These are phyloP conservation scores for Dactylellina leptospora DNA, from an alignment of 2,329 filamentous ascomycete genomes.

Conservation along the genomic window DNA sequence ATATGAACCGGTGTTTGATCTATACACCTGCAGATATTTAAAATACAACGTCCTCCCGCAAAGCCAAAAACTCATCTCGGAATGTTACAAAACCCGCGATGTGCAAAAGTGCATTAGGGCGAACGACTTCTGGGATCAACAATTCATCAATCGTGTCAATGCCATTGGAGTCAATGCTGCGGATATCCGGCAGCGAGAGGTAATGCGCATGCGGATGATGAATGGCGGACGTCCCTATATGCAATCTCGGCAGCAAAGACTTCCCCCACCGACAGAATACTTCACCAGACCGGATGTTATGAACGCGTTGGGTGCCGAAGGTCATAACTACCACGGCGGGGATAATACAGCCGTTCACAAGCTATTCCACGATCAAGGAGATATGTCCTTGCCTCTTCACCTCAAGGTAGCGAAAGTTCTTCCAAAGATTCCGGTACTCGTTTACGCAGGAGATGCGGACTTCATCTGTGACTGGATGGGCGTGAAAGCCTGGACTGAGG, in stretches of 20 bases:
- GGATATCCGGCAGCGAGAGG: background rate
- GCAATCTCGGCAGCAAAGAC: background rate
- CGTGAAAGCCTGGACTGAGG: conserved; percentile 4
- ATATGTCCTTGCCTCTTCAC: background rate
- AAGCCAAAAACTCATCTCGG: background rate
- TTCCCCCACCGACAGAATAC: too few species aligned
- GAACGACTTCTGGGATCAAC: background rate
- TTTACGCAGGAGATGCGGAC: conserved; percentile 15
- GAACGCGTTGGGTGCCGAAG: background rate
- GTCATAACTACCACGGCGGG: background rate
- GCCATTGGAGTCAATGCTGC: background rate
- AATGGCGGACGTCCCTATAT: too few species aligned
- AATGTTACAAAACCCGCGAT: background rate
- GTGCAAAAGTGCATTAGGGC: background rate
- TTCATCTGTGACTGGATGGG: conserved; percentile 7
- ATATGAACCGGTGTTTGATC: background rate
- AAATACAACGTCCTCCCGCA: background rate
- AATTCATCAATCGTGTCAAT: background rate
- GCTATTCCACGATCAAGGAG: background rate
- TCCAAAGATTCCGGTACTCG: background rate
- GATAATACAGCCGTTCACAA: background rate
- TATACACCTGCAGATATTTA: background rate
- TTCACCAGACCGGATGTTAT: background rate
- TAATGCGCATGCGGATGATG: background rate
- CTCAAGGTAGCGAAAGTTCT: background rate